A percentile compares a stretch with the other conserved stretches of the same genome.
Evolutionary conservation across 345 rosid species (phyloP).

Genomic region (Conringia planisiliqua): DNA sequence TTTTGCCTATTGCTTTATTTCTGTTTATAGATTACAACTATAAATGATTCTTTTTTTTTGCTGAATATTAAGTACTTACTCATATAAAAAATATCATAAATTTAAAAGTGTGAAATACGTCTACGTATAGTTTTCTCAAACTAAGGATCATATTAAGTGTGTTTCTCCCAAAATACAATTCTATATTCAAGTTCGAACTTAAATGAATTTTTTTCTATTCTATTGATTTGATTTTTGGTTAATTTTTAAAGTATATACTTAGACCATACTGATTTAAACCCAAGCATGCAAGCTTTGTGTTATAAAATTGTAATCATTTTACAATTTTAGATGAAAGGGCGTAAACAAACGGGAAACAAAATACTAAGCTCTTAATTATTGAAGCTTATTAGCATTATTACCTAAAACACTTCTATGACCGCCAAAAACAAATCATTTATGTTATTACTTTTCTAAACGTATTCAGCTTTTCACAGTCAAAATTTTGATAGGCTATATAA

Average conservation of each 20-base stretch:
- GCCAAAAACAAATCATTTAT: no score
- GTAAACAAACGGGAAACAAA: no score
- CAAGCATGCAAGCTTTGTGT: no score
- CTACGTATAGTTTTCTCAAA: not conserved
- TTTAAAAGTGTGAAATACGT: not conserved
- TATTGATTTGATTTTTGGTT: not conserved
- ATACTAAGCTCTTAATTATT: no score
- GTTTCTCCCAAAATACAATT: not conserved
- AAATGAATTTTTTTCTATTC: not conserved
- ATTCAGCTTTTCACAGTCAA: no score
- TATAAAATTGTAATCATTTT: not conserved
- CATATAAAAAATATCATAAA: not conserved
- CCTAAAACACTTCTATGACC: no score
- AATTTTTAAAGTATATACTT: not conserved
- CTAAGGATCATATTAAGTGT: not conserved
- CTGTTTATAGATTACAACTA: not conserved
- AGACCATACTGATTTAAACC: not conserved
- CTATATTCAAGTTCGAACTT: not conserved
- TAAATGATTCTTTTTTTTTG: not conserved
- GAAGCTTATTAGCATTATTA: no score
- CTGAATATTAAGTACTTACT: not conserved
- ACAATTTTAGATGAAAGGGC: no score
- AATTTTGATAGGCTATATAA: no score
- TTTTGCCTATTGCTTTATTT: not conserved
- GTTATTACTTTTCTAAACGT: no score